Evolutionary conservation across 192 early-diverging fungal genomes (phyloP).

Genomic region (Phycomyces nitens): DNA sequence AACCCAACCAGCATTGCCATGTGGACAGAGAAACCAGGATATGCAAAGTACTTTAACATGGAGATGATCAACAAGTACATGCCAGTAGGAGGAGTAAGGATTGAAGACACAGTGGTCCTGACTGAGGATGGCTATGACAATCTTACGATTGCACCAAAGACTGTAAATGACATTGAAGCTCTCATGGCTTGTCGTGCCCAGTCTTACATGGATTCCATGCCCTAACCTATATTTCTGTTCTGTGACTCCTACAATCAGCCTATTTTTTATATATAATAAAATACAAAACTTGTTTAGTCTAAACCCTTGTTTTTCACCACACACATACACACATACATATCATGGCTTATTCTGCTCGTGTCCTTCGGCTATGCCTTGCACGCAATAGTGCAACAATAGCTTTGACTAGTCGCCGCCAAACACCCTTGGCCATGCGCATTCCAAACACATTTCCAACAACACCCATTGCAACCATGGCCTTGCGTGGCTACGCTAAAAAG

Average conservation of each 20-base stretch:
- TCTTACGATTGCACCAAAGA: conserved; percentile 80
- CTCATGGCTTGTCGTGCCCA: conserved; percentile 36
- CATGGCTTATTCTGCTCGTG: no score
- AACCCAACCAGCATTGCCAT: conserved; percentile 68
- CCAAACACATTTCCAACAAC: no score
- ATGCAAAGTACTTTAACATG: conserved; percentile 66
- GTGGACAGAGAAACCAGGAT: conserved; percentile 53
- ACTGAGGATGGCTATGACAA: conserved; percentile 80
- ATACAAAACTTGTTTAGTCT: not conserved
- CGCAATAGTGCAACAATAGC: no score
- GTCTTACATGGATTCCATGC: not conserved
- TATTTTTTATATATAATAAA: not conserved
- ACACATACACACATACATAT: no score
- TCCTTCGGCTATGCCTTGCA: no score
- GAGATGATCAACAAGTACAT: conserved; percentile 62
- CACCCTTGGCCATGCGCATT: no score
- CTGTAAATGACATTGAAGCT: conserved; percentile 74
- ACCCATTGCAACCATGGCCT: not conserved
- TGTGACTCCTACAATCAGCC: not conserved
- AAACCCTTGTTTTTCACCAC: no score
- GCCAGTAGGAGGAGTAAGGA: conserved; percentile 84
- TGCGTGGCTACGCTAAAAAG: conserved; percentile 25
- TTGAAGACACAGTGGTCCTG: conserved; percentile 89
- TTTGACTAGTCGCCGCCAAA: no score
- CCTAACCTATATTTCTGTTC: not conserved